Conservation (phyloP, 768 basidiomycete genomes). For the Boletus subcaerulescens region DNA sequence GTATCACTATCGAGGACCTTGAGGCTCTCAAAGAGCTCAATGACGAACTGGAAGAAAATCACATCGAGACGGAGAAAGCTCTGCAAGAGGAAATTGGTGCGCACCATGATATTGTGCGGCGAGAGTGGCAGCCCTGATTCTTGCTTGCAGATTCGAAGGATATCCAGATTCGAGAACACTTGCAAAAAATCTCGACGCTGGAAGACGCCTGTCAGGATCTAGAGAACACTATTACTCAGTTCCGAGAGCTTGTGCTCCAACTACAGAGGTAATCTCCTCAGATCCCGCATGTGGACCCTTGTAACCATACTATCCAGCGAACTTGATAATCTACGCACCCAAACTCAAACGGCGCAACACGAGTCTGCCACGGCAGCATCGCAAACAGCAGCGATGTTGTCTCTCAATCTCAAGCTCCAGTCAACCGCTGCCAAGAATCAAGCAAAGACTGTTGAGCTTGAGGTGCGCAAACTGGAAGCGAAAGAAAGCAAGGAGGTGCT, state of each 20-base stretch:
- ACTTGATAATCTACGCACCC: slow-evolving; percentile 75
- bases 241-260: slow-evolving; percentile 85
- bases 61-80: slow-evolving; percentile 88
- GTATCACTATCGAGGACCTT: slow-evolving; percentile 92
- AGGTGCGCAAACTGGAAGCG: slow-evolving; percentile 82
- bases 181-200: slow-evolving; percentile 58
- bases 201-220: slow-evolving; percentile 83
- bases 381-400: slow-evolving; percentile 91
- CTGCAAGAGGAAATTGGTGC: slow-evolving; percentile 86
- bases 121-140: background rate
- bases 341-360: slow-evolving; percentile 80
- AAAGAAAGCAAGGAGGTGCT: slow-evolving; percentile 78
- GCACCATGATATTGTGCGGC: slow-evolving; percentile 14
- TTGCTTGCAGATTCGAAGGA: slow-evolving; percentile 65
- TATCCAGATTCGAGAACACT: slow-evolving; percentile 61
- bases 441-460: slow-evolving; percentile 84
- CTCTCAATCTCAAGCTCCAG: slow-evolving; percentile 91
- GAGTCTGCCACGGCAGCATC: slow-evolving; percentile 82
- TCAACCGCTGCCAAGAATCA: slow-evolving; percentile 89
- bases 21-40: slow-evolving; percentile 94
- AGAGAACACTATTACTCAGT: slow-evolving; percentile 85
- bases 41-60: slow-evolving; percentile 96
- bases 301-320: slow-evolving; percentile 53
- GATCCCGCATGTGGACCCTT: slow-evolving; percentile 5
- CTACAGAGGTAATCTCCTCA: slow-evolving; percentile 62